phyloP scores from a whole-genome alignment of 768 basidiomycete species.

The Lactarius trivialis region DNA sequence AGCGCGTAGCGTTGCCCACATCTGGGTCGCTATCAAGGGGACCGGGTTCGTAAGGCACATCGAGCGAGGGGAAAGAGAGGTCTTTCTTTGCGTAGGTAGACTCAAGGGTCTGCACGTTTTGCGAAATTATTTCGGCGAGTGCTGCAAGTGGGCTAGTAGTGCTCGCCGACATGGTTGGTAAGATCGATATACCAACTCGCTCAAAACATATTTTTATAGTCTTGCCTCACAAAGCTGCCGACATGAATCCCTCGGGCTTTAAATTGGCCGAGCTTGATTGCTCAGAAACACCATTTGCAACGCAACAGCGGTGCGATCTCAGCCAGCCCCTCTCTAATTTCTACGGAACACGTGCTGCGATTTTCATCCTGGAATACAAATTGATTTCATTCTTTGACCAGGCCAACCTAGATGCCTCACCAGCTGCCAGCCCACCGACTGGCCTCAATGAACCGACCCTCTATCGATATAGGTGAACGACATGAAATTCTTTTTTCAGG shows the following conservation, averaged over 20 bases:
- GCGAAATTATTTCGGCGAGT: background rate
- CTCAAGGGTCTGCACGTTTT: slow-evolving; percentile 6
- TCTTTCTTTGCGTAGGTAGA: slow-evolving; percentile 3
- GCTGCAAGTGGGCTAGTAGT: background rate
- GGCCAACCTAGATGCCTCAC: background rate
- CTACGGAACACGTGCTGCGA: too few species aligned
- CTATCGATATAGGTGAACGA: background rate
- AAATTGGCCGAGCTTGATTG: too few species aligned
- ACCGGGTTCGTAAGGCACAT: slow-evolving; percentile 2
- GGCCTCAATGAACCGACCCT: background rate
- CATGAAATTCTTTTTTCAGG: background rate
- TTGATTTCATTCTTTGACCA: background rate
- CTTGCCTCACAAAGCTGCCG: background rate
- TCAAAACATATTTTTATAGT: background rate
- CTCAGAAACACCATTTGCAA: too few species aligned
- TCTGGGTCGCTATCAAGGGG: slow-evolving; percentile 1
- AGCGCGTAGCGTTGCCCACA: background rate
- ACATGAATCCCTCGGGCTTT: background rate
- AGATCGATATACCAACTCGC: background rate
- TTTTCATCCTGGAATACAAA: too few species aligned
- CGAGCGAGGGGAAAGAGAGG: slow-evolving; percentile 8
- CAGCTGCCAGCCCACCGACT: background rate
- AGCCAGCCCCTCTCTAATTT: too few species aligned
- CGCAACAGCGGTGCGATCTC: too few species aligned
- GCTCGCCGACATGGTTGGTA: background rate